These are phyloP conservation scores for Periconia sp. DNA, from an alignment of 2,329 filamentous ascomycete genomes.

Conservation along the genomic window DNA sequence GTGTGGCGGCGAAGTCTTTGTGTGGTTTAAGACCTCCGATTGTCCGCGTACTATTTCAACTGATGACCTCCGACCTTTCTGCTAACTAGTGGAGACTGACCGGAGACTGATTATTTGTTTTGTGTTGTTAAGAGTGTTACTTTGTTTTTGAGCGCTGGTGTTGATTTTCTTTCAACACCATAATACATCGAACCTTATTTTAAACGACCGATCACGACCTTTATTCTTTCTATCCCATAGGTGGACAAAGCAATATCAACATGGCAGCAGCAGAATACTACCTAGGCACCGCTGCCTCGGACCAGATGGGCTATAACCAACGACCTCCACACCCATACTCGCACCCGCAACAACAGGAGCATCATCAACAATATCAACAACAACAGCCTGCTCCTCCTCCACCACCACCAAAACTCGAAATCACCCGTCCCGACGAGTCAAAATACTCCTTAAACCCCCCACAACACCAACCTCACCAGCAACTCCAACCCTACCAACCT, in stretches of 20 bases:
- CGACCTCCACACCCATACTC: slow-evolving; percentile 11
- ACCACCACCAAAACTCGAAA: slow-evolving; percentile 23
- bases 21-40: too few species aligned
- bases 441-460: background rate
- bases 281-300: slow-evolving; percentile 22
- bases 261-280: slow-evolving; percentile 42
- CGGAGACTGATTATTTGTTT: too few species aligned
- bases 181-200: too few species aligned
- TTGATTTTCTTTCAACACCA: too few species aligned
- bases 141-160: too few species aligned
- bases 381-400: slow-evolving; percentile 17
- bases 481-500: slow-evolving; percentile 18
- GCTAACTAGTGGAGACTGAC: too few species aligned
- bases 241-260: background rate
- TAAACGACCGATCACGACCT: background rate
- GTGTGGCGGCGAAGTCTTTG: background rate
- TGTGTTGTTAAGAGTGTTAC: too few species aligned
- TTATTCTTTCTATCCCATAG: background rate
- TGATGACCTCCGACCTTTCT: too few species aligned
- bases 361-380: slow-evolving; percentile 6
- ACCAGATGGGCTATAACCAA: slow-evolving; percentile 23
- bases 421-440: slow-evolving; percentile 6
- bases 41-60: too few species aligned
- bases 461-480: slow-evolving; percentile 1
- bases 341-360: slow-evolving; percentile 11